A percentile compares a stretch with the other conserved stretches of the same genome.
Evolutionary conservation across 192 early-diverging fungal genomes (phyloP).

Genomic region (Podila verticillata): DNA sequence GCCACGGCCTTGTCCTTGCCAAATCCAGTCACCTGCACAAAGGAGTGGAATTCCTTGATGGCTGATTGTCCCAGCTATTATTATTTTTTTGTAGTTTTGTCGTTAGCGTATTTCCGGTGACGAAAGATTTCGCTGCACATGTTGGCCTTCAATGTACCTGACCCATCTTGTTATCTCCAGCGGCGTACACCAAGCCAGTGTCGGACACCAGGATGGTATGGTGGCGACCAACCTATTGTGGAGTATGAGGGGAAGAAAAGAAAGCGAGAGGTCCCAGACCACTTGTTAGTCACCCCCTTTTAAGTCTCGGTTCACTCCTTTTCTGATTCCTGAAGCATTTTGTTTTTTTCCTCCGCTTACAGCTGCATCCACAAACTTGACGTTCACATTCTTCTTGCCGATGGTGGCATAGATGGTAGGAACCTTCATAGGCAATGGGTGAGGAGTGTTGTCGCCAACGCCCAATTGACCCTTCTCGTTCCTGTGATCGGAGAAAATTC

Average conservation of each 20-base stretch:
- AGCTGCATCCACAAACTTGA: slow-evolving; percentile 55
- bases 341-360: slow-evolving; percentile 11
- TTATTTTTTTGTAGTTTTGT: not conserved
- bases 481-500: slow-evolving; percentile 5
- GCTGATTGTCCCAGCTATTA: slow-evolving; percentile 49
- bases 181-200: slow-evolving; percentile 55
- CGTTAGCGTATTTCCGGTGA: not conserved
- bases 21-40: slow-evolving; percentile 46
- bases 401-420: slow-evolving; percentile 38
- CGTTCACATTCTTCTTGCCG: slow-evolving; percentile 34
- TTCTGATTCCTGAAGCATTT: not conserved
- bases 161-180: slow-evolving; percentile 60
- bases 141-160: slow-evolving; percentile 36
- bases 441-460: slow-evolving; percentile 32
- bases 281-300: not conserved
- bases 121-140: not conserved
- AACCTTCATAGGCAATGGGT: slow-evolving; percentile 50
- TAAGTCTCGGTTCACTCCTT: no score
- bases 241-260: not conserved
- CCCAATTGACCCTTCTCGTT: slow-evolving; percentile 60
- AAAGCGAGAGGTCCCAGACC: not conserved
- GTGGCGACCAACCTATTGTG: slow-evolving; percentile 47
- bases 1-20: slow-evolving; percentile 48
- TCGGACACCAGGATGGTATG: slow-evolving; percentile 57
- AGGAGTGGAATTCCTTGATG: slow-evolving; percentile 40